Conservation (phyloP, 139 green algal species). For the Astrephomene gubernaculifera region DNA sequence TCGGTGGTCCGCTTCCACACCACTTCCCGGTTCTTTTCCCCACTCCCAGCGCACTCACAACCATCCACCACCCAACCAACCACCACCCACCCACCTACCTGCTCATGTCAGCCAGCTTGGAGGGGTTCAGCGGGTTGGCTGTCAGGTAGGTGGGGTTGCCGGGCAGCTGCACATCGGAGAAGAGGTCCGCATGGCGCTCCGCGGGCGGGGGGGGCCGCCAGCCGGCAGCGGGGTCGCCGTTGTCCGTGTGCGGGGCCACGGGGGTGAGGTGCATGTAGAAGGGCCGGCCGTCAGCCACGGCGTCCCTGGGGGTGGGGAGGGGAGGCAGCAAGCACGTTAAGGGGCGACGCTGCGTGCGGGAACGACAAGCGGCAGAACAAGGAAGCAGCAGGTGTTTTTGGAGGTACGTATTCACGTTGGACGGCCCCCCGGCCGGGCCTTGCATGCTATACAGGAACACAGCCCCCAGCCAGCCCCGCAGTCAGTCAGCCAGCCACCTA, state of each 20-base stretch:
- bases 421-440: no score
- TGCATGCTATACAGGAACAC: no score
- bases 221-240: not conserved
- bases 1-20: no score
- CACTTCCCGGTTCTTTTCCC: no score
- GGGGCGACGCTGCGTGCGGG: no score
- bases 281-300: conserved; percentile 4
- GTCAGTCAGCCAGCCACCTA: not conserved
- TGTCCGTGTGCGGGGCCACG: conserved; percentile 14
- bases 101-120: not conserved
- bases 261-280: conserved; percentile 51
- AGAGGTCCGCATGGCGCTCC: not conserved
- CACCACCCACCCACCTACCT: no score
- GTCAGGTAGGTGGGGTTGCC: not conserved
- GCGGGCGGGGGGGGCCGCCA: conserved; percentile 28
- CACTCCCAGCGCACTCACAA: no score
- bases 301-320: not conserved
- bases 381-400: no score
- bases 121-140: conserved; percentile 7
- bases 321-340: no score
- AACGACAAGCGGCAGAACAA: no score
- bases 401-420: no score
- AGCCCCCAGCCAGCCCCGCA: not conserved
- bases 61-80: no score
- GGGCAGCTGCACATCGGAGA: not conserved